phyloP scores from a whole-genome alignment of 1,284 basidiomycete genomes.

The Bothia castanella region DNA sequence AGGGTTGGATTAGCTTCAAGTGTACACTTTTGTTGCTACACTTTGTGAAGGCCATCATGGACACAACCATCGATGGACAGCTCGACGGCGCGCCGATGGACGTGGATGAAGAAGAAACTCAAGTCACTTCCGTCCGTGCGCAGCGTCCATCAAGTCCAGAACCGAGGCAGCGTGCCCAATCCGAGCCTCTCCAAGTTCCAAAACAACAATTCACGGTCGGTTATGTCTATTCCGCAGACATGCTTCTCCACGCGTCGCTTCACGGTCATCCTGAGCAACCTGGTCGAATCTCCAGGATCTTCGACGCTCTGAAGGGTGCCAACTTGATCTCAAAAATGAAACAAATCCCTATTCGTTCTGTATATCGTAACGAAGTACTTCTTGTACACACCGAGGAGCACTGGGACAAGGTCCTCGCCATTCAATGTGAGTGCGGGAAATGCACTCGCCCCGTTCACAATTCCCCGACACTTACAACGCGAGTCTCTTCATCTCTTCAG shows the following conservation, averaged over 20 bases:
- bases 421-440: constrained; percentile 56
- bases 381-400: constrained; percentile 88
- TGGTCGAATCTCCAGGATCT: constrained; percentile 81
- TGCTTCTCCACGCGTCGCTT: constrained; percentile 80
- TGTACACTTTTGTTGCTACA: constrained; percentile 10
- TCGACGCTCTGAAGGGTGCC: constrained; percentile 56
- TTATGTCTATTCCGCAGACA: constrained; percentile 83
- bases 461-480: constrained; percentile 20
- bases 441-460: neutral
- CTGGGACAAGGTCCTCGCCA: constrained; percentile 85
- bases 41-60: constrained; percentile 5
- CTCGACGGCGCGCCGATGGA: constrained; percentile 26
- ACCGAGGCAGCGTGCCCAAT: constrained; percentile 27
- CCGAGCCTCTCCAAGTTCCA: constrained; percentile 25
- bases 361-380: constrained; percentile 73
- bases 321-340: constrained; percentile 75
- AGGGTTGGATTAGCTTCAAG: constrained; percentile 1
- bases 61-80: constrained; percentile 18
- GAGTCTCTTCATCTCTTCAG: constrained; percentile 39
- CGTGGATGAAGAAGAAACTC: constrained; percentile 24
- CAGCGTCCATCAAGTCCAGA: constrained; percentile 20
- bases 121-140: neutral
- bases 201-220: constrained; percentile 47
- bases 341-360: constrained; percentile 71
- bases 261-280: constrained; percentile 84